Evolutionary conservation across 345 rosid genomes (phyloP).

Genomic region (Lenwebbia sp.): DNA sequence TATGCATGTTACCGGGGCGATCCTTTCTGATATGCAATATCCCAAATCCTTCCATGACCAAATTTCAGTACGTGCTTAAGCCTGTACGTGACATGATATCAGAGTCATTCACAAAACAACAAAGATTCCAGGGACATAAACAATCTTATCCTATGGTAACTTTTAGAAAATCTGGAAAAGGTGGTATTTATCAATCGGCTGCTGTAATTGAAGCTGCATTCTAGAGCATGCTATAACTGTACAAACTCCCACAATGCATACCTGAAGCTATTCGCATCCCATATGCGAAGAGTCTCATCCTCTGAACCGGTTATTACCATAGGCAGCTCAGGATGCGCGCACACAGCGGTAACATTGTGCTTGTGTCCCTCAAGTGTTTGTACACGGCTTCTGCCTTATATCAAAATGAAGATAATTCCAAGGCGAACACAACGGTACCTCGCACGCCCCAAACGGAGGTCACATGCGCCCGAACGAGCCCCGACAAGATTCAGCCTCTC

Average conservation of each 20-base stretch:
- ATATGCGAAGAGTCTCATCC: constrained; percentile 12
- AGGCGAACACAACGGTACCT: too few species aligned
- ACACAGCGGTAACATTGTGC: constrained; percentile 11
- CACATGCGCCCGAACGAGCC: too few species aligned
- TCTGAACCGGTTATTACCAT: constrained; percentile 14
- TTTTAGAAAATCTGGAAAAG: background rate
- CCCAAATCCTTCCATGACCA: constrained; percentile 15
- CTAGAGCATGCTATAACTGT: background rate
- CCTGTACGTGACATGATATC: background rate
- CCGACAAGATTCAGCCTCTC: too few species aligned
- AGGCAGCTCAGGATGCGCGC: constrained; percentile 14
- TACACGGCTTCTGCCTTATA: constrained; percentile 3
- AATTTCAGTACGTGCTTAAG: background rate
- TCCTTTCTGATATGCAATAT: constrained; percentile 1
- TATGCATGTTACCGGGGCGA: background rate
- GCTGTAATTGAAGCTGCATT: background rate
- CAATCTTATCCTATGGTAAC: background rate
- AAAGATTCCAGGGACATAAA: background rate
- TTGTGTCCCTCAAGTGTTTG: constrained; percentile 19
- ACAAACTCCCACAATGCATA: background rate
- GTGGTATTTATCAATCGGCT: background rate
- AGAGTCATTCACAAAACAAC: background rate
- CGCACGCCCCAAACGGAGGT: too few species aligned
- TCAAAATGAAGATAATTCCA: too few species aligned
- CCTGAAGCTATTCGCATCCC: constrained; percentile 10